Conservation (phyloP, 371 early-diverging fungal species). For the Entomophthora muscae region DNA sequence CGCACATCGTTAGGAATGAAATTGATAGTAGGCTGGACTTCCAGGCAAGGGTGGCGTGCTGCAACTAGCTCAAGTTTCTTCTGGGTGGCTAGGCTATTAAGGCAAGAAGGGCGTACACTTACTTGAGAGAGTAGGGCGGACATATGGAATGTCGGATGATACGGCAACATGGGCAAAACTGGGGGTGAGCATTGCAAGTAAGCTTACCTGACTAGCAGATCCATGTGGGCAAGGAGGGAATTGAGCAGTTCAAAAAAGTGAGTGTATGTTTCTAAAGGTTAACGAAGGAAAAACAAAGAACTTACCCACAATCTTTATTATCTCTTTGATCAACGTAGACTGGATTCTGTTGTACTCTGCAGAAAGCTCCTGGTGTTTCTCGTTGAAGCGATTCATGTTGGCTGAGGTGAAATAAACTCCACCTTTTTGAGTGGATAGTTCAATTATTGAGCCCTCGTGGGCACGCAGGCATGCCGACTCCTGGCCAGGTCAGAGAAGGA, state of each 20-base stretch:
- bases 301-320: conserved; percentile 56
- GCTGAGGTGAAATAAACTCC: conserved; percentile 77
- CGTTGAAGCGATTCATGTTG: conserved; percentile 35
- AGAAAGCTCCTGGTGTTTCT: conserved; percentile 26
- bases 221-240: conserved; percentile 57
- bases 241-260: conserved; percentile 62
- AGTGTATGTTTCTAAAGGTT: conserved; percentile 45
- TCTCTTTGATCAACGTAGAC: conserved; percentile 55
- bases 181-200: conserved; percentile 3
- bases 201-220: conserved; percentile 52
- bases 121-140: conserved; percentile 48
- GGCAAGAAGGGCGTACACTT: too few relatives aligned
- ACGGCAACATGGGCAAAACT: conserved; percentile 77
- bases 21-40: conserved; percentile 73
- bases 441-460: conserved; percentile 49
- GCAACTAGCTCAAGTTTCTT: conserved; percentile 41
- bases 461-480: conserved; percentile 40
- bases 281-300: neutral
- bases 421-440: conserved; percentile 75
- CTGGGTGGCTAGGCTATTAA: conserved; percentile 25
- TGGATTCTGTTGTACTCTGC: conserved; percentile 49
- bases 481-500: conserved; percentile 14
- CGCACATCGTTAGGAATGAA: conserved; percentile 89
- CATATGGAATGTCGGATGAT: conserved; percentile 66
- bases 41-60: conserved; percentile 88